Percentiles rank a stretch among this genome's conserved stretches.
Conservation (phyloP, 2,329 filamentous ascomycete species). For the Botrytis galanthina region DNA sequence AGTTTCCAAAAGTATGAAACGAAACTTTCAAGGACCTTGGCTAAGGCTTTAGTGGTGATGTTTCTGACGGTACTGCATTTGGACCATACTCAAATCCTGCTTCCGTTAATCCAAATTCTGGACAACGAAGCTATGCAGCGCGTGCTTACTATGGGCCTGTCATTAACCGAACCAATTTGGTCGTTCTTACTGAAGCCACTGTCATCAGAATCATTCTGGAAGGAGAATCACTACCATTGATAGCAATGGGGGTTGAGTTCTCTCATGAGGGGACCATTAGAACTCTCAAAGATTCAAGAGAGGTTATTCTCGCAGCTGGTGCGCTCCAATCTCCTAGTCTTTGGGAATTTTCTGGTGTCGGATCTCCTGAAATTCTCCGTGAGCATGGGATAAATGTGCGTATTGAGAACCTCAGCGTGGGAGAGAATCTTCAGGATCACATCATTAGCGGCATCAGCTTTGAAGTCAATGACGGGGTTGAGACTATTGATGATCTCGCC, state of each 20-base stretch:
- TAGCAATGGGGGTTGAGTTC: slow-evolving; percentile 7
- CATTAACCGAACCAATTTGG: neutral
- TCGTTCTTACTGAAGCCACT: neutral
- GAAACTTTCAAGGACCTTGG: neutral
- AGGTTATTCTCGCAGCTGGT: slow-evolving; percentile 37
- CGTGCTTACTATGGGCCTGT: neutral
- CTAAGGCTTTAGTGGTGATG: neutral
- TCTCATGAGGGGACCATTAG: slow-evolving; percentile 30
- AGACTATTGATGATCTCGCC: neutral
- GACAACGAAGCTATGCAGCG: neutral
- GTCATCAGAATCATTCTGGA: neutral
- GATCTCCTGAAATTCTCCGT: slow-evolving; percentile 26
- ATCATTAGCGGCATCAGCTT: neutral
- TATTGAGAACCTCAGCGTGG: slow-evolving; percentile 25
- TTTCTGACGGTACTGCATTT: neutral
- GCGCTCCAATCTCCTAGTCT: slow-evolving; percentile 36
- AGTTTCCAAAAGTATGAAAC: neutral
- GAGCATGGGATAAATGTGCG: slow-evolving; percentile 25
- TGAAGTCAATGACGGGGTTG: neutral
- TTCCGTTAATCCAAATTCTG: neutral
- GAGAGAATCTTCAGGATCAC: slow-evolving; percentile 16
- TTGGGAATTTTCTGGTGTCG: slow-evolving; percentile 40
- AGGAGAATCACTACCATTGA: neutral
- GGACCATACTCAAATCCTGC: neutral
- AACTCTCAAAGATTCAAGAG: slow-evolving; percentile 35